These are phyloP conservation scores for Pythium monospermum DNA, from an alignment of 352 stramenopile species.

Conservation along the genomic window DNA sequence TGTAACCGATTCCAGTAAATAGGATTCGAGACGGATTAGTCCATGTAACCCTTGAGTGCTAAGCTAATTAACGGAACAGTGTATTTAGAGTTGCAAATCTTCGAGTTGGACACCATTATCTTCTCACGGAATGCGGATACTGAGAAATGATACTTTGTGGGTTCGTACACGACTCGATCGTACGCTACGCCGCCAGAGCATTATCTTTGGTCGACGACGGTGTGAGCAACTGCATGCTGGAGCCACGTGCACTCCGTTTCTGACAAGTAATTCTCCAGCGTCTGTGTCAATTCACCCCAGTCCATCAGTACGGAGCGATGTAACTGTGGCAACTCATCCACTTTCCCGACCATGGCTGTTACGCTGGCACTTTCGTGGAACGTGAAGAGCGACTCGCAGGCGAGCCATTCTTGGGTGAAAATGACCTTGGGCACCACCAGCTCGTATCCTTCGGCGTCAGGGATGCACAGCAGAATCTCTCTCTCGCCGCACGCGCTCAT, in stretches of 20 bases:
- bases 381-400: conserved; percentile 7
- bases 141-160: no score
- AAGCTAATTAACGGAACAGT: no score
- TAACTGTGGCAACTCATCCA: conserved; percentile 1
- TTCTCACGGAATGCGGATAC: no score
- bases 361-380: conserved; percentile 12
- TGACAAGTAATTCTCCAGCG: background rate
- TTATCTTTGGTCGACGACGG: no score
- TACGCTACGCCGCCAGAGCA: no score
- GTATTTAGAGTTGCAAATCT: no score
- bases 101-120: no score
- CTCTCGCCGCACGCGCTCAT: conserved; percentile 12
- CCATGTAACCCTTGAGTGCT: no score
- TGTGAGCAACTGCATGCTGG: no score
- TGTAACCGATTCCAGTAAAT: no score
- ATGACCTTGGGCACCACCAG: conserved; percentile 15
- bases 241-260: background rate
- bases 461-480: conserved; percentile 11
- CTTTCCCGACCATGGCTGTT: conserved; percentile 6
- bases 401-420: conserved; percentile 22
- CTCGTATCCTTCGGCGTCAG: conserved; percentile 16
- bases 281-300: background rate
- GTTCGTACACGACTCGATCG: no score
- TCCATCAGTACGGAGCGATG: background rate
- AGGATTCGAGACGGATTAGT: no score